Evolutionary conservation across 352 stramenopile species (phyloP).

Genomic region (Globisporangium ultimum): DNA sequence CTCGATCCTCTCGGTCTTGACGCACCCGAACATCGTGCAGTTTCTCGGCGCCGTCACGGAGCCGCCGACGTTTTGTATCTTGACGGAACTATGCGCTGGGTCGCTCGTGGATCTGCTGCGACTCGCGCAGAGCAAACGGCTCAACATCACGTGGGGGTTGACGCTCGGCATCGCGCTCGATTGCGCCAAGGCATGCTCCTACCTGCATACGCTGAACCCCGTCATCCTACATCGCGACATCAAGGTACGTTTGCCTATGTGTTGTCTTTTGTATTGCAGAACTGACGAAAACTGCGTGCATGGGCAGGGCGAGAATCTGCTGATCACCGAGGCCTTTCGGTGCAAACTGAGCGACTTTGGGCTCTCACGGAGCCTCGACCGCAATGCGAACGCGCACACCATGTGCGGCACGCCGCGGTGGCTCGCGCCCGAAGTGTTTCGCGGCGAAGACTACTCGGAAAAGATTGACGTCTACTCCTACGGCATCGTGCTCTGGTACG

Average conservation of each 20-base stretch:
- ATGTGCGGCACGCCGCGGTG: slow-evolving; percentile 76
- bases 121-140: slow-evolving; percentile 61
- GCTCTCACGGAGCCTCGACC: slow-evolving; percentile 62
- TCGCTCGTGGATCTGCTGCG: slow-evolving; percentile 64
- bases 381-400: slow-evolving; percentile 64
- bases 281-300: neutral
- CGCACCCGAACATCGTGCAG: slow-evolving; percentile 78
- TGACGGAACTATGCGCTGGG: slow-evolving; percentile 70
- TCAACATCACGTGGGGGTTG: slow-evolving; percentile 72
- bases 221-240: slow-evolving; percentile 69
- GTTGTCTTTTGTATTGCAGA: too few species aligned
- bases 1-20: slow-evolving; percentile 77
- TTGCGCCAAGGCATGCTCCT: slow-evolving; percentile 60
- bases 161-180: slow-evolving; percentile 68
- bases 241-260: slow-evolving; percentile 31
- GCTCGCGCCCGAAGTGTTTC: slow-evolving; percentile 82
- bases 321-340: slow-evolving; percentile 64
- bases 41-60: slow-evolving; percentile 73
- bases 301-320: slow-evolving; percentile 58
- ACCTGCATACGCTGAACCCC: slow-evolving; percentile 59
- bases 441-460: slow-evolving; percentile 78
- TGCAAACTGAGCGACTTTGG: slow-evolving; percentile 81
- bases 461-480: slow-evolving; percentile 87
- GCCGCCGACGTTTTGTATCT: slow-evolving; percentile 66
- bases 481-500: slow-evolving; percentile 75